Percentiles rank a stretch among this genome's conserved stretches.
These are phyloP conservation scores for Microsporum ferrugineum DNA, from an alignment of 2,329 filamentous ascomycete species.

Conservation along the genomic window DNA sequence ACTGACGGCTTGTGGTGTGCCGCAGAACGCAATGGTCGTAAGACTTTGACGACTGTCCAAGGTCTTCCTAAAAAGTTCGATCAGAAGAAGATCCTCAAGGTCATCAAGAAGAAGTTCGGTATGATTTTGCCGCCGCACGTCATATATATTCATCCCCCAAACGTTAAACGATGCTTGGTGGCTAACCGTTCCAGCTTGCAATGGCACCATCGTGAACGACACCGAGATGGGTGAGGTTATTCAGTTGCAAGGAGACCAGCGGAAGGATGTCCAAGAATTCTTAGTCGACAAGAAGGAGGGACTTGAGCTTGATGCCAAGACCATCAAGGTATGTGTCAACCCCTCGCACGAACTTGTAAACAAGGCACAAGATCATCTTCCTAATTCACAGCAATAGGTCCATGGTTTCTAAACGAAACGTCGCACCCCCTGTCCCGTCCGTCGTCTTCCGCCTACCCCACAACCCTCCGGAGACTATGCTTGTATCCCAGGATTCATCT, in stretches of 20 bases:
- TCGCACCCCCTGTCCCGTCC: constrained; percentile 30
- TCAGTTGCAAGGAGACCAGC: constrained; percentile 98
- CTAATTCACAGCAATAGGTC: constrained; percentile 26
- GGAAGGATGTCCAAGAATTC: constrained; percentile 97
- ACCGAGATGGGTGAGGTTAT: constrained; percentile 98
- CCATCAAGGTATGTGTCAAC: constrained; percentile 63
- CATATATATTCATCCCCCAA: no score
- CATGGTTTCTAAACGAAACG: constrained; percentile 41
- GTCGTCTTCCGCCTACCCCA: constrained; percentile 25
- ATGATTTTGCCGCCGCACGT: constrained; percentile 27
- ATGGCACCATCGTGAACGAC: constrained; percentile 98
- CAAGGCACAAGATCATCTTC: background rate
- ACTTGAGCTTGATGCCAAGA: constrained; percentile 87
- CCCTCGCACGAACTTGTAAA: background rate
- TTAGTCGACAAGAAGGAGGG: constrained; percentile 86
- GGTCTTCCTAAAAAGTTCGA: constrained; percentile 98
- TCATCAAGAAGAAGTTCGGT: constrained; percentile 99
- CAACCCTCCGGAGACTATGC: background rate
- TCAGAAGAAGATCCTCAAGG: constrained; percentile 99
- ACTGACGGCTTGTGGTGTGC: constrained; percentile 14
- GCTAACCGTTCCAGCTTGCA: constrained; percentile 55
- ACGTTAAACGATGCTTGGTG: background rate
- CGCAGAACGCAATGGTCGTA: constrained; percentile 98
- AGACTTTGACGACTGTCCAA: constrained; percentile 99
- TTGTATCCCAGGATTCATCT: background rate